Base-by-base conservation (phyloP, 257 asterid species). In the Buddleja alternifolia region DNA sequence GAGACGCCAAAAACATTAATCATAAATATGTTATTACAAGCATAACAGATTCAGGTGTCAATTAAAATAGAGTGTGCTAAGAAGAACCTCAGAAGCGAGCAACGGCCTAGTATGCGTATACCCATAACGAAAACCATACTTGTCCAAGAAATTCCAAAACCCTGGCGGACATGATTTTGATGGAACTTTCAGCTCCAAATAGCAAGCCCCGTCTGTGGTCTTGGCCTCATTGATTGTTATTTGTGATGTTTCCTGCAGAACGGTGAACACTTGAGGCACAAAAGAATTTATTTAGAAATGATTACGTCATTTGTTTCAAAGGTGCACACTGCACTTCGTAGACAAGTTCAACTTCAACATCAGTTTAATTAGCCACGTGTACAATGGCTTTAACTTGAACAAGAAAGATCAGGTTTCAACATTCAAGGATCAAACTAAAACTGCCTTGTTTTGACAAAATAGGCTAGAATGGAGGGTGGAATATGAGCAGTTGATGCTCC, bases 81-180 rank as follows among this genome's bases (percentile, higher is more conserved):
- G 69, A 36, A 70, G 46, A 71, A 93, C 99, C 97, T 93, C 99
- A 52, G 88, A 80, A 65, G 99, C 89, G 73, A 93, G 97, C 83
- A 93, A 75, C 4, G 96, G 79, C 47, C 99, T 86, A 68, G 88
- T 67, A 77, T 59, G 39, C 50, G 46, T 61, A 40, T 79, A 63
- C 69, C 96, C 91, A 67, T 87, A 85, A 66, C 85, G 89, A 81
- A 82, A 93, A 25, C 99, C 99, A 84, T 87, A 90, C 74, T 76
- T 88, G 46, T 80, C 90, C 69, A 93, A 68, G 82, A 93, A 93
- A 50, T 57, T 77, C 99, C 99, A 93, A 56, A 56, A 51, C 46
- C 83, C 86, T 6, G 19, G 66, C 54, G 45, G 67, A 29, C 34
- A 29, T 51, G 82, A 68, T 79, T 76, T 85, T 70, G 92, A 67